Conservation (phyloP, 1,139 yeast genomes). For the Debaryomycetaceae sp. region DNA sequence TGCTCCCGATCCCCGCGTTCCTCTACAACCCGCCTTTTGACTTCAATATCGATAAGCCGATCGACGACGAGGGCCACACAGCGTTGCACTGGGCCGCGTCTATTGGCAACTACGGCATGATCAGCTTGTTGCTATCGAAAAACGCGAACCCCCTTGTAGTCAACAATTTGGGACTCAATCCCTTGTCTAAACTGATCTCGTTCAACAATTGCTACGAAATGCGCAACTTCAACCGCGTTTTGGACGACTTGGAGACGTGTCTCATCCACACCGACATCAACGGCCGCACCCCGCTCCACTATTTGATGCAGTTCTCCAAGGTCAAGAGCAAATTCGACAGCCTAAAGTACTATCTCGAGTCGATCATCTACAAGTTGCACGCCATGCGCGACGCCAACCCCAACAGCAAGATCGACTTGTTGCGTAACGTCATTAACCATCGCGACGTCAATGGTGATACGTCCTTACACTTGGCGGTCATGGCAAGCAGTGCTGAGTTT, state of each 20-base stretch:
- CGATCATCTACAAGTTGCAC: conserved; percentile 26
- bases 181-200: conserved; percentile 70
- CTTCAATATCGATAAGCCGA: conserved; percentile 73
- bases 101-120: conserved; percentile 67
- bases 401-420: conserved; percentile 27
- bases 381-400: conserved; percentile 20
- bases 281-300: conserved; percentile 67
- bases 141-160: conserved; percentile 73
- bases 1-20: conserved; percentile 62
- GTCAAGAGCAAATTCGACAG: conserved; percentile 38
- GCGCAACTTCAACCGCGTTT: conserved; percentile 59
- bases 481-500: conserved; percentile 28
- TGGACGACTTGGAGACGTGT: conserved; percentile 61
- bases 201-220: conserved; percentile 84
- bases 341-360: conserved; percentile 27
- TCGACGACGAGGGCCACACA: conserved; percentile 94
- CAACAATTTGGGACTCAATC: conserved; percentile 72
- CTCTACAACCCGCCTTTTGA: conserved; percentile 67
- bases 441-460: conserved; percentile 64
- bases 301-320: conserved; percentile 52
- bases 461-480: conserved; percentile 53
- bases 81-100: conserved; percentile 97
- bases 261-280: conserved; percentile 61
- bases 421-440: conserved; percentile 55
- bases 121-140: conserved; percentile 55